Evolutionary conservation across 208 protist species (phyloP), one percentile per base, ranked within the genome.

Genomic region (Acanthamoeba divionensis): DNA sequence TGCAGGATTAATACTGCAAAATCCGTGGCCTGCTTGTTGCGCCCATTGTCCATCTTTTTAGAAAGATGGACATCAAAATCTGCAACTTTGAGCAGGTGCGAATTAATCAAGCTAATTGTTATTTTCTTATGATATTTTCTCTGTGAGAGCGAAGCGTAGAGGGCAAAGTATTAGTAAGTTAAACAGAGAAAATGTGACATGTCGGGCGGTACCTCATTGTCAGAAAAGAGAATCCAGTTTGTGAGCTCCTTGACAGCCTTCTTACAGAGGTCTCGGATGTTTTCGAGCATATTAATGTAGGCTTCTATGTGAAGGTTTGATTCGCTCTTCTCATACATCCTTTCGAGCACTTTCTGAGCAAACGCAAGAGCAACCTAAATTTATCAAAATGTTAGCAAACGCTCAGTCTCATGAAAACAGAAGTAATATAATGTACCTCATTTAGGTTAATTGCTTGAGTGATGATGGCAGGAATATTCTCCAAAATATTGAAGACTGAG

Each of bases 1-100:
- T 90, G 38, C 21, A 93, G 18, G 13, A 93, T 24, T 21, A 75
- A 50, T 18, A 91, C 67, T 18, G 91, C 89, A 89, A 93, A 93
- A n/a, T 93, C 92, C 26, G 91, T 66, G 0, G 90, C 67, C 29
- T 36, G 65, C 62, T 83, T 87, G 65, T 38, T 57, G 15, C 48
- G 54, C 2, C 50, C 62, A 48, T 47, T 33, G 33, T 63, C 69
- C 67, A 66, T 86, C 26, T 91, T 89, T 4, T 85, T 93, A 4
- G 96, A 95, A 33, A 99, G 93, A 31, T 95, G 95, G 8, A 95
- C 93, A 88, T 98, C 97, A 29, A 98, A 95, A 52, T 95, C 95
- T 26, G 92, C 87, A 45, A 96, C 93, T 66, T 97, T 94, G n/a
- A 99, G 60, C 5, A 99, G 91, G 47, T 95, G 94, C 54, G 97